These are phyloP conservation scores for Backusella circina DNA, from an alignment of 192 early-diverging fungal genomes.

Conservation along the genomic window DNA sequence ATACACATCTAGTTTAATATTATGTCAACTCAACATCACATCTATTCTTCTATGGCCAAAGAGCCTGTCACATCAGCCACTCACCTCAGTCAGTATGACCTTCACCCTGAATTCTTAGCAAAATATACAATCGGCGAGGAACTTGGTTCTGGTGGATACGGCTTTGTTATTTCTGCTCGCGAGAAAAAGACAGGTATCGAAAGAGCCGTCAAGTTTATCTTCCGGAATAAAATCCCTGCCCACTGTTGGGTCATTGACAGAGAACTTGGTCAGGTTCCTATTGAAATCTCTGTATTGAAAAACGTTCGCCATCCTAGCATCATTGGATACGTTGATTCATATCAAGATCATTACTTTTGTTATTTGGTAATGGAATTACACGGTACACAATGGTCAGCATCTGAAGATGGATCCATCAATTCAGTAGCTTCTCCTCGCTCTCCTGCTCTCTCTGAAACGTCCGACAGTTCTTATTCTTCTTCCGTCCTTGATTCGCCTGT, in stretches of 20 bases:
- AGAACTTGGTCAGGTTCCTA: constrained; percentile 53
- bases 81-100: constrained; percentile 36
- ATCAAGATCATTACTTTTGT: constrained; percentile 50
- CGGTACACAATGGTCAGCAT: constrained; percentile 54
- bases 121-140: constrained; percentile 53
- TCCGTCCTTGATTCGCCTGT: constrained; percentile 11
- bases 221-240: constrained; percentile 49
- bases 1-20: background rate
- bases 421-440: background rate
- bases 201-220: constrained; percentile 69
- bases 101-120: constrained; percentile 43
- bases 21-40: background rate
- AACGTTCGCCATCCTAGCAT: constrained; percentile 54
- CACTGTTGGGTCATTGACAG: constrained; percentile 50
- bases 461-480: constrained; percentile 17
- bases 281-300: constrained; percentile 60
- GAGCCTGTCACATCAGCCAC: constrained; percentile 39
- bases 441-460: constrained; percentile 8
- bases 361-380: constrained; percentile 69
- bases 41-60: background rate
- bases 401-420: background rate
- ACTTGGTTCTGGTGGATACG: constrained; percentile 75
- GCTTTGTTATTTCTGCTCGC: constrained; percentile 66
- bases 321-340: constrained; percentile 51
- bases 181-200: constrained; percentile 47